Conservation (phyloP, 2,329 filamentous ascomycete genomes). For the Graphiopsis chlorocephala region DNA sequence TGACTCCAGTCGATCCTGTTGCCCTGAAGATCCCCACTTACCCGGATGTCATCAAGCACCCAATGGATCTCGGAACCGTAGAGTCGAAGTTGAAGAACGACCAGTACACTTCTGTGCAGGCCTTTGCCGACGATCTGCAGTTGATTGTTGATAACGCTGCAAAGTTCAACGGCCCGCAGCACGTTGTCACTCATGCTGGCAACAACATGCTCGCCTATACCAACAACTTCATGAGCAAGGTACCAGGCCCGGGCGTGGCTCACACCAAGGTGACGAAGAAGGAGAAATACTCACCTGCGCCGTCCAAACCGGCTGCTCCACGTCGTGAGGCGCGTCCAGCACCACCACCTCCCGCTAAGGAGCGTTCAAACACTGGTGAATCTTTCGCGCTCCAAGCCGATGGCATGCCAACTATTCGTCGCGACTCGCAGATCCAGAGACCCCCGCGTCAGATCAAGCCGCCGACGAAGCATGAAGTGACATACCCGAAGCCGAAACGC, state of each 20-base stretch:
- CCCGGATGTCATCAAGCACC: slow-evolving; percentile 68
- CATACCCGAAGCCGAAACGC: slow-evolving; percentile 84
- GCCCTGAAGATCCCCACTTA: slow-evolving; percentile 75
- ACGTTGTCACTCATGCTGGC: slow-evolving; percentile 69
- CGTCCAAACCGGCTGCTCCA: slow-evolving; percentile 22
- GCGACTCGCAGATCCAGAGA: slow-evolving; percentile 78
- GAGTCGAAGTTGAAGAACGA: slow-evolving; percentile 74
- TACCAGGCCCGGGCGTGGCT: slow-evolving; percentile 55
- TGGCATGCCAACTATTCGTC: slow-evolving; percentile 77
- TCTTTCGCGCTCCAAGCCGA: slow-evolving; percentile 76
- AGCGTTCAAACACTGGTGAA: slow-evolving; percentile 46
- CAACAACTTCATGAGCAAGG: slow-evolving; percentile 57
- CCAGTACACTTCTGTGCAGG: slow-evolving; percentile 66
- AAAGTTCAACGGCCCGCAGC: slow-evolving; percentile 76
- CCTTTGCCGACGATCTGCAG: slow-evolving; percentile 70
- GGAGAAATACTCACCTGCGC: slow-evolving; percentile 32
- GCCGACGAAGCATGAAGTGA: slow-evolving; percentile 85
- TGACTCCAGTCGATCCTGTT: slow-evolving; percentile 71
- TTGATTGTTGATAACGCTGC: slow-evolving; percentile 77
- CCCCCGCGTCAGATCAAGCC: slow-evolving; percentile 93
- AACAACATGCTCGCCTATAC: slow-evolving; percentile 60
- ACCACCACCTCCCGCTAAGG: slow-evolving; percentile 28
- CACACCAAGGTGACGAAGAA: slow-evolving; percentile 44
- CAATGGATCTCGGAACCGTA: slow-evolving; percentile 81
- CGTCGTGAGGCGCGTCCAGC: slow-evolving; percentile 38